Evolutionary conservation across 1,284 basidiomycete genomes (phyloP).

Genomic region (Ganoderma resinaceum): DNA sequence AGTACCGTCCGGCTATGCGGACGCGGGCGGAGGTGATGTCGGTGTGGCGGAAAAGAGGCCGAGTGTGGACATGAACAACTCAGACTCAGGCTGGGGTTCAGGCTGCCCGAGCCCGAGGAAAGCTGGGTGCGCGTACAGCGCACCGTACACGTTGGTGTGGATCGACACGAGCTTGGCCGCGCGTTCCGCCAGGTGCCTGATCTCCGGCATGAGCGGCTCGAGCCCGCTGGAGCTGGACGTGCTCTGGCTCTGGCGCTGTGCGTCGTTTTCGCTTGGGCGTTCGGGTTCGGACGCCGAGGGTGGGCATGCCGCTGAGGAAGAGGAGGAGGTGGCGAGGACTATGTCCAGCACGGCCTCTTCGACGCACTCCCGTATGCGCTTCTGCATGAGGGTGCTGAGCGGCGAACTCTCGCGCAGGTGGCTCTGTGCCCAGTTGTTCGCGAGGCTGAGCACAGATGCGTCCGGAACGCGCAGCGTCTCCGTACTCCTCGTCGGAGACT

Average conservation of each 20-base stretch:
- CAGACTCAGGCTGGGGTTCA: neutral
- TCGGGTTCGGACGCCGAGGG: neutral
- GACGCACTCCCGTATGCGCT: conserved; percentile 68
- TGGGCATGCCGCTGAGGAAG: neutral
- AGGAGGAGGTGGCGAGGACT: conserved; percentile 46
- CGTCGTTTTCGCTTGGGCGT: conserved; percentile 14
- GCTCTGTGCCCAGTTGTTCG: conserved; percentile 68
- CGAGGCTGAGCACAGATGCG: conserved; percentile 58
- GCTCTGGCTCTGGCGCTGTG: conserved; percentile 28
- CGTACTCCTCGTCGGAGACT: conserved; percentile 1
- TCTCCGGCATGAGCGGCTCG: conserved; percentile 73
- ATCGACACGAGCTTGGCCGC: conserved; percentile 73
- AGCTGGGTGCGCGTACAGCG: conserved; percentile 73
- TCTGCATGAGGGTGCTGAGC: conserved; percentile 64
- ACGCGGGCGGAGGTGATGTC: neutral
- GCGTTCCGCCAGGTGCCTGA: conserved; percentile 69
- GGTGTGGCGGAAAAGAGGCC: neutral
- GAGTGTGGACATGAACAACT: neutral
- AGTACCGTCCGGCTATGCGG: conserved; percentile 9
- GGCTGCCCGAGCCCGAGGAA: conserved; percentile 45
- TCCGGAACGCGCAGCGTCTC: conserved; percentile 49
- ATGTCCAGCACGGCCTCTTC: conserved; percentile 63
- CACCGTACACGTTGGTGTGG: conserved; percentile 76
- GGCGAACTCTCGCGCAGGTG: conserved; percentile 64
- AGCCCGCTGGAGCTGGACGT: conserved; percentile 60